Base-by-base conservation (phyloP, 1,284 basidiomycete species). In the Laetiporus sulphureus region DNA sequence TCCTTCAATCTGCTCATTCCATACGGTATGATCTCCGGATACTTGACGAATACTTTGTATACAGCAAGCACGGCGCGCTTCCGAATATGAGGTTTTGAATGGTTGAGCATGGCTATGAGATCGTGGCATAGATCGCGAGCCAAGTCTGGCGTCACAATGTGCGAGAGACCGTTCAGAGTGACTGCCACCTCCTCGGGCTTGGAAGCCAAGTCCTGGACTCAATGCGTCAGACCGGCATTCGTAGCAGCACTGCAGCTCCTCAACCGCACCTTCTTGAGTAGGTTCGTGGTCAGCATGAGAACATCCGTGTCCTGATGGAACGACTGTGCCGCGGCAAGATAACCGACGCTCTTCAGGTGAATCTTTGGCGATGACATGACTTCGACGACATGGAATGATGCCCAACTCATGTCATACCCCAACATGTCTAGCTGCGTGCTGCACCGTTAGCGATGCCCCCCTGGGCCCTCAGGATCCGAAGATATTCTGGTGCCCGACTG, bases 251-350 rank as follows among this genome's bases (percentile, higher is more conserved):
- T n/a, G n/a, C n/a, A n/a, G n/a, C n/a, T n/a, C n/a, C n/a, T n/a
- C n/a, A n/a, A n/a, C n/a, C 76, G 47, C 47, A 91, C 93, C 78
- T 99, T 99, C 73, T 99, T 98, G 56, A 99, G 74, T 22, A 95
- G 72, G 65, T 99, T 99, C 7, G 96, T 97, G 0, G 95, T 96
- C 34, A 99, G 77, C 74, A 99, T 97, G 18, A 98, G 79, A 29
- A 99, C 95, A 55, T 99, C 95, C 0, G 94, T 98, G 47, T 96
- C 91, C 49, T 91, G 79, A 22, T 84, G 77, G 62, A 99, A 99
- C 0, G 92, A 94, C 62, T 96, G 91, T 0, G 79, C 74, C 1
- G 96, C 94, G 1, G 90, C 96, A 12, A 99, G 81, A 65, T 99
- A 99, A 12, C 96, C 96, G 33, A 98, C 85, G 31, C 83, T 83